Percentiles rank a stretch among this genome's conserved stretches.
Conservation (phyloP, 495 filamentous ascomycete genomes). For the Aspergillus kassunensis region DNA sequence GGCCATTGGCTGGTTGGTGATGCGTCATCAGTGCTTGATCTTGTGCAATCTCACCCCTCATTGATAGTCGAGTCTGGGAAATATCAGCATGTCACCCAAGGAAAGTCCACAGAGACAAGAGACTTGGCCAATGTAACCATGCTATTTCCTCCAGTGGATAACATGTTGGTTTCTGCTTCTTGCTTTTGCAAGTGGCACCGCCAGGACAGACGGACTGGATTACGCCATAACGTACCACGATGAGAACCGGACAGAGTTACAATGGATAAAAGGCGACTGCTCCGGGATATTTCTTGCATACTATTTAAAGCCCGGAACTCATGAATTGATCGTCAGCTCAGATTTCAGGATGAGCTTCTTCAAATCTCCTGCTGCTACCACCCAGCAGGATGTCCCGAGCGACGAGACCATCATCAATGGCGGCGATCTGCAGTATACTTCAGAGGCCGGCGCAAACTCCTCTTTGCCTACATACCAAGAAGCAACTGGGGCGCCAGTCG, state of each 20-base stretch:
- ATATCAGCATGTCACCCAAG: background rate
- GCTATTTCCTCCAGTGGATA: background rate
- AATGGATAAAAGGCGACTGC: background rate
- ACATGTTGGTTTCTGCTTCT: background rate
- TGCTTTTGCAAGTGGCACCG: constrained; percentile 4
- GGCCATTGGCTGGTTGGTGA: background rate
- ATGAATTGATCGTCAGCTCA: background rate
- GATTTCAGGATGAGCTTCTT: background rate
- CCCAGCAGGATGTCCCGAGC: constrained; percentile 2
- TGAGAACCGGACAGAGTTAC: background rate
- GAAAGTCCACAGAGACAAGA: background rate
- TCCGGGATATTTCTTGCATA: background rate
- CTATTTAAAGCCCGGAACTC: background rate
- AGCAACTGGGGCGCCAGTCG: constrained; percentile 59
- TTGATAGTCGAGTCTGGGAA: background rate
- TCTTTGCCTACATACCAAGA: constrained; percentile 57
- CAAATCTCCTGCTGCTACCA: background rate
- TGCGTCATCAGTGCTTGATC: background rate
- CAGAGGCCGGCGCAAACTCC: constrained; percentile 53
- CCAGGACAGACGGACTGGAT: constrained; percentile 4
- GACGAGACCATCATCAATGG: constrained; percentile 32
- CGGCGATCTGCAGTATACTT: constrained; percentile 40
- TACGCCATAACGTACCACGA: constrained; percentile 10
- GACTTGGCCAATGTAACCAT: constrained; percentile 7
- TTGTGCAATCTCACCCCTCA: constrained; percentile 8